phyloP scores from a whole-genome alignment of 768 basidiomycete species.

The Scleroderma bovista region DNA sequence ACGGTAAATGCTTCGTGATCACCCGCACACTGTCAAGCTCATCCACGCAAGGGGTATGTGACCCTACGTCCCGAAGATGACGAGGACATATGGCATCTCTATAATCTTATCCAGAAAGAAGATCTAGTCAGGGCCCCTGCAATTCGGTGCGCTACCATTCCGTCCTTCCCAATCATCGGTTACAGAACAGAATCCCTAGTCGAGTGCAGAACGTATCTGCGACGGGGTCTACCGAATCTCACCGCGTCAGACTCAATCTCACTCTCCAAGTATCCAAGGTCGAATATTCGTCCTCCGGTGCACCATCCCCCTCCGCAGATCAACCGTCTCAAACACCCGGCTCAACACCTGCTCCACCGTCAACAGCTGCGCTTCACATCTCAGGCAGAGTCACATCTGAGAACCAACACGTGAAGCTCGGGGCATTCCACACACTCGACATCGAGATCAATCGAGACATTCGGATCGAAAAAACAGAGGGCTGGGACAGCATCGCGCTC shows the following conservation, averaged over 20 bases:
- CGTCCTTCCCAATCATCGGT: neutral
- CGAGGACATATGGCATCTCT: conserved; percentile 99
- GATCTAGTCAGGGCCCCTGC: conserved; percentile 85
- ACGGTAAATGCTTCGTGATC: conserved; percentile 45
- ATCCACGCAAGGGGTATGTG: conserved; percentile 71
- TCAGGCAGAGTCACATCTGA: conserved; percentile 82
- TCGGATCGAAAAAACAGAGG: conserved; percentile 77
- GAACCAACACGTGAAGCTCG: conserved; percentile 85
- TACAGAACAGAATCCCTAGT: conserved; percentile 32
- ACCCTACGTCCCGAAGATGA: conserved; percentile 95
- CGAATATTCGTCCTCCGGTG: conserved; percentile 72
- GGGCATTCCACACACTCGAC: conserved; percentile 92
- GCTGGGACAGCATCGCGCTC: conserved; percentile 90
- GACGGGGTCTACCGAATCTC: conserved; percentile 92
- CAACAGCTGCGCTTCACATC: conserved; percentile 68
- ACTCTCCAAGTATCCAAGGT: conserved; percentile 77
- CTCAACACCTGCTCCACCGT: conserved; percentile 28
- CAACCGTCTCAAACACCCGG: conserved; percentile 27
- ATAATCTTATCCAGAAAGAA: conserved; percentile 90
- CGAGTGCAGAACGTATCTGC: conserved; percentile 86
- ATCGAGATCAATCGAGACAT: conserved; percentile 89
- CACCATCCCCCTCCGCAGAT: conserved; percentile 42
- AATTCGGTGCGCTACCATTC: conserved; percentile 50
- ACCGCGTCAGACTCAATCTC: conserved; percentile 78
- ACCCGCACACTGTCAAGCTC: conserved; percentile 8